Base-by-base conservation (phyloP, 2,329 filamentous ascomycete species). In the Alternaria infectoria region DNA sequence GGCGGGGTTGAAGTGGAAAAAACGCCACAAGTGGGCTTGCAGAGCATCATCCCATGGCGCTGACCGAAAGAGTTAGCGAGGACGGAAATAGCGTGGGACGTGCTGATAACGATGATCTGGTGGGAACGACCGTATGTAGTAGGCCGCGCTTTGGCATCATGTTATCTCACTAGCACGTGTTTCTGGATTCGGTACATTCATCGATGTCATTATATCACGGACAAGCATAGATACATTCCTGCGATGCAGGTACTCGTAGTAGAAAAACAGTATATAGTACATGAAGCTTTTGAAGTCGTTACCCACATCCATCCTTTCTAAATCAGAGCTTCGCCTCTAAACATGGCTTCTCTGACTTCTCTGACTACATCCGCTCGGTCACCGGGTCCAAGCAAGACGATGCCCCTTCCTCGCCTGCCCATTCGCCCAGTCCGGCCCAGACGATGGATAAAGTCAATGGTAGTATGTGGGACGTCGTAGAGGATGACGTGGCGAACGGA, bases 371-470 rank as follows among this genome's bases (percentile, higher is more conserved):
- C 95, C 76, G 91, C 92, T 57, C 96, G 86, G 79, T 98, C 96
- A 66, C 93, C 88, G 79, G 92, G 95, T 65, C 94, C 95, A 2
- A 97, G 92, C 36, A 99, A 83, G 26, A 98, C 94, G 68, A 98
- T 90, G 19, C 93, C 96, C 59, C 94, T 87, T 15, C 96, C 96
- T 77, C 96, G 87, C 65, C 93, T 88, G 3, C 93, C 93, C 93
- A 98, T 98, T 32, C 96, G 88, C 0, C 96, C 96, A 2, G 96
- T 93, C 61, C 96, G 88, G 15, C 96, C 96, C 5, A 98, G 88
- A 15, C 96, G 91, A 80, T 99, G 96, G 74, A 99, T 97, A 74
- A 99, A 99, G 80, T 99, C 96, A 64, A 99, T 96, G 0, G 93
- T 97, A 0, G 93, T 97, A 77, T 98, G 95, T 5, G 96, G 96